Evolutionary conservation across 2,329 filamentous ascomycete genomes (phyloP).

Genomic region (Ustilaginoidea virens): DNA sequence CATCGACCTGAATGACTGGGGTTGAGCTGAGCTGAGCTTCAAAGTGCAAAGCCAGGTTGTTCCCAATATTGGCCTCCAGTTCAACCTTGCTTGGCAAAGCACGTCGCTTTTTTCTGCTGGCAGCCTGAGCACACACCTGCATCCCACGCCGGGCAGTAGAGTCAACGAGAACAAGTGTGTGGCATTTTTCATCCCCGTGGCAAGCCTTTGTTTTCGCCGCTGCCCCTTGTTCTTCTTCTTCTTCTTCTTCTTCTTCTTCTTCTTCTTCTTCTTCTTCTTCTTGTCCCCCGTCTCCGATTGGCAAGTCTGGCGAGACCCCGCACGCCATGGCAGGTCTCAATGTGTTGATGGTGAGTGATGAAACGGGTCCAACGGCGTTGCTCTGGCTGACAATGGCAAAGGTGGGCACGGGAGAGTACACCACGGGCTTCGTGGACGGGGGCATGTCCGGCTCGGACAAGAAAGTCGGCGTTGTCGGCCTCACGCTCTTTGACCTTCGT

Average conservation of each 20-base stretch:
- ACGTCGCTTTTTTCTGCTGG: too few species aligned
- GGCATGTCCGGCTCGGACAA: constrained; percentile 81
- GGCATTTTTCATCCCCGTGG: too few species aligned
- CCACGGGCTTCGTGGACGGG: constrained; percentile 80
- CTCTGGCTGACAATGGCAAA: constrained; percentile 12
- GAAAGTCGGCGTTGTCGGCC: constrained; percentile 84
- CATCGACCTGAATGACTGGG: too few species aligned
- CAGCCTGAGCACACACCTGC: too few species aligned
- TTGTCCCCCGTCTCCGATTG: not conserved
- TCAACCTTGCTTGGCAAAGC: too few species aligned
- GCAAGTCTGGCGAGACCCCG: constrained; percentile 7
- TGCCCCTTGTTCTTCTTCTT: not conserved
- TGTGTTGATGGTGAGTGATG: constrained; percentile 50
- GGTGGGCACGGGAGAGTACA: constrained; percentile 93
- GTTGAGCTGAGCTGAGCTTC: too few species aligned
- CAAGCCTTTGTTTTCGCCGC: too few species aligned
- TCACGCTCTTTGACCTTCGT: constrained; percentile 80
- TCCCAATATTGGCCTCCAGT: too few species aligned
- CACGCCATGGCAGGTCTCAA: constrained; percentile 48
- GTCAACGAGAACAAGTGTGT: too few species aligned
- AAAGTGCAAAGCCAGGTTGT: too few species aligned
- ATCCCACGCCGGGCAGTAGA: too few species aligned
- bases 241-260: not conserved
- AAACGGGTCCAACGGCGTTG: not conserved
- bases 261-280: not conserved